phyloP scores from a whole-genome alignment of 345 rosid species.

The Geranium rotundifolium region DNA sequence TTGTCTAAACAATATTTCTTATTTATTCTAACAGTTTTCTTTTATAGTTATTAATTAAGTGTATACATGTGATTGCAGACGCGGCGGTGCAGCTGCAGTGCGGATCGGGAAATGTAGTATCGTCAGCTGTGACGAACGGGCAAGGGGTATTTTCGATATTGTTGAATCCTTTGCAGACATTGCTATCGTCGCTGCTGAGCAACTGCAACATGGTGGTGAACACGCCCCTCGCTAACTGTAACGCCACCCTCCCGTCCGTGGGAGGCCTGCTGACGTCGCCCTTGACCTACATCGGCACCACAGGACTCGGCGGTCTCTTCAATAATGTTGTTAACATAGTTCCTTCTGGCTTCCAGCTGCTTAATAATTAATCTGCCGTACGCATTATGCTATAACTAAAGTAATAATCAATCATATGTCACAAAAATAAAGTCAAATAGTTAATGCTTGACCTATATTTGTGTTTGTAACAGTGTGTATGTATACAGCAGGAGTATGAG shows the following conservation, averaged over 20 bases:
- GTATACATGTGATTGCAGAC: conserved; percentile 15
- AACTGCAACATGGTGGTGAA: conserved; percentile 33
- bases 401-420: no score
- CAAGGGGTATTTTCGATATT: conserved; percentile 25
- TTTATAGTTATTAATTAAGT: no score
- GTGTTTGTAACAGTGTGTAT: no score
- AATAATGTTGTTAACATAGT: conserved; percentile 21
- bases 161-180: conserved; percentile 26
- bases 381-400: no score
- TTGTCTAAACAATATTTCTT: no score
- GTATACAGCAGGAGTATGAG: no score
- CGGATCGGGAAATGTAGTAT: conserved; percentile 29
- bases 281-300: conserved; percentile 29
- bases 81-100: conserved; percentile 44
- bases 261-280: conserved; percentile 37
- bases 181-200: conserved; percentile 29
- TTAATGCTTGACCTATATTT: no score
- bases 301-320: conserved; percentile 25
- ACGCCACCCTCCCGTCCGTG: conserved; percentile 27
- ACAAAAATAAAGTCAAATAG: no score
- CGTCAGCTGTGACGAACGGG: conserved; percentile 31
- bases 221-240: conserved; percentile 51
- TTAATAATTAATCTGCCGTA: no score
- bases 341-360: conserved; percentile 37
- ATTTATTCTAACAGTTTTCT: no score